Evolutionary conservation across 1,284 basidiomycete genomes (phyloP).

Genomic region (Leccinum pseudoinsigne): DNA sequence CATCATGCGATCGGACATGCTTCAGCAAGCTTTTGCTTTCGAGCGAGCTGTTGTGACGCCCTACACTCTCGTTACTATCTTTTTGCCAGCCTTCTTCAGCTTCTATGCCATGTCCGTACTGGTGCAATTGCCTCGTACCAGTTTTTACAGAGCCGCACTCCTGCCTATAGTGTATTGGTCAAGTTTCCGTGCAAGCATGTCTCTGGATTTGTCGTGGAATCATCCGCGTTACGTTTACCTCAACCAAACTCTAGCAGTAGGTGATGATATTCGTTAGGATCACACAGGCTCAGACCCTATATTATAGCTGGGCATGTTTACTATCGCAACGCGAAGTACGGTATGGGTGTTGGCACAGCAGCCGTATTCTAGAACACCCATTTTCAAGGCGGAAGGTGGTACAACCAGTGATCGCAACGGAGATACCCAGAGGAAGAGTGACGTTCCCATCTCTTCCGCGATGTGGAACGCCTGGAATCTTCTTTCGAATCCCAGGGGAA

Average conservation of each 20-base stretch:
- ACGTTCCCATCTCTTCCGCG: conserved; percentile 8
- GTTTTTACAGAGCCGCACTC: conserved; percentile 21
- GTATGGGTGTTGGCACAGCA: conserved; percentile 20
- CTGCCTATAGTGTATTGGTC: conserved; percentile 26
- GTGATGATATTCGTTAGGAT: not conserved
- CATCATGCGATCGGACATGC: conserved; percentile 7
- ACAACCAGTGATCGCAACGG: not conserved
- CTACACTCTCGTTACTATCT: conserved; percentile 19
- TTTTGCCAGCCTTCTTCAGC: conserved; percentile 19
- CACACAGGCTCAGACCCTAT: not conserved
- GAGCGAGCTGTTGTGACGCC: conserved; percentile 21
- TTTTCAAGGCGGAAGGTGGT: not conserved
- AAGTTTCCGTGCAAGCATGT: conserved; percentile 13
- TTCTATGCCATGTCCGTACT: conserved; percentile 31
- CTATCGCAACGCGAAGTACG: conserved; percentile 24
- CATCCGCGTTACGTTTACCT: conserved; percentile 10
- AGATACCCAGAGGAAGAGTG: not conserved
- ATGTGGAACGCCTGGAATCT: conserved; percentile 34
- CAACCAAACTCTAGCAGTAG: conserved; percentile 30
- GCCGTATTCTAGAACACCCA: conserved; percentile 21
- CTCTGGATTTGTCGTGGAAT: conserved; percentile 26
- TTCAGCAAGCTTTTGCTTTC: conserved; percentile 12
- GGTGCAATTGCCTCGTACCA: conserved; percentile 27
- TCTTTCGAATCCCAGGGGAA: conserved; percentile 22
- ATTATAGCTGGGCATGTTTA: conserved; percentile 26